These are phyloP conservation scores for Plasmopara muralis DNA, from an alignment of 352 stramenopile genomes.

Conservation along the genomic window DNA sequence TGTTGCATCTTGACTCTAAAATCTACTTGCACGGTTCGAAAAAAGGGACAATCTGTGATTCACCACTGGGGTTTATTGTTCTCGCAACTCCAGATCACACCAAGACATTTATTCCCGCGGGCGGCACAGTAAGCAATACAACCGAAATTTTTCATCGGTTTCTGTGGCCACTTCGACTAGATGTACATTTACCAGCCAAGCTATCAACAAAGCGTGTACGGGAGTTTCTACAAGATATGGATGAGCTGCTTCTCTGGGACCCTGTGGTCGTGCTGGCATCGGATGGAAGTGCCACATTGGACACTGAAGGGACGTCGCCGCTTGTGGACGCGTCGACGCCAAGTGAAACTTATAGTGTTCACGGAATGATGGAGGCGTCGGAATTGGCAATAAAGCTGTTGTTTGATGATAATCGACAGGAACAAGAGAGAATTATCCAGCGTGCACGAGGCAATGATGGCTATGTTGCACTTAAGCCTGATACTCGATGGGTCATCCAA, in stretches of 20 bases:
- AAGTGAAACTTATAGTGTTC: constrained; percentile 12
- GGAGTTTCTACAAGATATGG: constrained; percentile 58
- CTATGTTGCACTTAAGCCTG: constrained; percentile 38
- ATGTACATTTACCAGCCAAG: constrained; percentile 37
- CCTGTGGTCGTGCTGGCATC: constrained; percentile 22
- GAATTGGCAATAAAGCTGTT: constrained; percentile 25
- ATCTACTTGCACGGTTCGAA: constrained; percentile 39
- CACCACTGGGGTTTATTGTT: constrained; percentile 62
- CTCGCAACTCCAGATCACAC: constrained; percentile 47
- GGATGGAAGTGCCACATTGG: constrained; percentile 19
- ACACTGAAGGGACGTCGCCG: constrained; percentile 17
- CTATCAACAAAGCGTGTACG: constrained; percentile 31
- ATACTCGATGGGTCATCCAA: constrained; percentile 47
- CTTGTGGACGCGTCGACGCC: constrained; percentile 25
- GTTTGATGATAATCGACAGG: constrained; percentile 43
- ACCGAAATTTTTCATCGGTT: constrained; percentile 49
- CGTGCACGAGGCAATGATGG: constrained; percentile 45
- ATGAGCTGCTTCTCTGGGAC: constrained; percentile 45
- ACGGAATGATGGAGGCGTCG: constrained; percentile 6
- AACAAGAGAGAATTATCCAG: constrained; percentile 42
- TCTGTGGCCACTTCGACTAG: constrained; percentile 46
- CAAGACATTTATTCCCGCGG: constrained; percentile 61
- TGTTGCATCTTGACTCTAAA: constrained; percentile 48
- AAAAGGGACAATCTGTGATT: constrained; percentile 44
- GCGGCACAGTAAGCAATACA: constrained; percentile 39